These are phyloP conservation scores for Microglena sp. DNA, from an alignment of 139 green algal genomes.

Conservation along the genomic window DNA sequence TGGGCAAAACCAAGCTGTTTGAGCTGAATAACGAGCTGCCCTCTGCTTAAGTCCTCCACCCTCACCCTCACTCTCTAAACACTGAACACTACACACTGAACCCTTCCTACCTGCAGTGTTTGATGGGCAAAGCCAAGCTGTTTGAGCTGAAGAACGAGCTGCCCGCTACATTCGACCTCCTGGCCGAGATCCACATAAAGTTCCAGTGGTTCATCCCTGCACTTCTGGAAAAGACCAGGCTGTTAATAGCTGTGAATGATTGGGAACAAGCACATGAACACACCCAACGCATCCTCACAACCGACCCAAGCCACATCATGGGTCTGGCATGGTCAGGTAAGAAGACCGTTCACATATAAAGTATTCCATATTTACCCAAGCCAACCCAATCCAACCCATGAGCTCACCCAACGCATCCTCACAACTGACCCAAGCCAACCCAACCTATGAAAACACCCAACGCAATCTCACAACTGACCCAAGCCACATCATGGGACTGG, in stretches of 20 bases:
- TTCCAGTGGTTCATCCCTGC: constrained; percentile 50
- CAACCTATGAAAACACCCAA: constrained; percentile 13
- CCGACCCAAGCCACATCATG: constrained; percentile 44
- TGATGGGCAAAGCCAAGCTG: constrained; percentile 47
- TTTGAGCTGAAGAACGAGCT: constrained; percentile 29
- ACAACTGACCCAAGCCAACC: no score
- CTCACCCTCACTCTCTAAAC: no score
- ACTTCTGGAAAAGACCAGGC: constrained; percentile 46
- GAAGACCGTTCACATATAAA: background rate
- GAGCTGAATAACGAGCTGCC: constrained; percentile 27
- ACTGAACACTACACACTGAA: no score
- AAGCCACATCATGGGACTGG: constrained; percentile 46
- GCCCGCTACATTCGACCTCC: no score
- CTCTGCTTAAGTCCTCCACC: no score
- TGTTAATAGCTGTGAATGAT: constrained; percentile 32
- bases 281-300: constrained; percentile 22
- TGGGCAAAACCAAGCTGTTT: constrained; percentile 44
- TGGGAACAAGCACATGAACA: constrained; percentile 23
- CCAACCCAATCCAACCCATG: no score
- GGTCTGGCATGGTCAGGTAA: constrained; percentile 35
- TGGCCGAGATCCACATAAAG: constrained; percentile 16
- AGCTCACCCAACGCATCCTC: no score
- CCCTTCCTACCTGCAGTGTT: no score
- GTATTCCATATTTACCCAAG: no score
- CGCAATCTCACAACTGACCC: constrained; percentile 31